Conservation (phyloP, 2,329 filamentous ascomycete species). For the Chaetoscypha palmicola region DNA sequence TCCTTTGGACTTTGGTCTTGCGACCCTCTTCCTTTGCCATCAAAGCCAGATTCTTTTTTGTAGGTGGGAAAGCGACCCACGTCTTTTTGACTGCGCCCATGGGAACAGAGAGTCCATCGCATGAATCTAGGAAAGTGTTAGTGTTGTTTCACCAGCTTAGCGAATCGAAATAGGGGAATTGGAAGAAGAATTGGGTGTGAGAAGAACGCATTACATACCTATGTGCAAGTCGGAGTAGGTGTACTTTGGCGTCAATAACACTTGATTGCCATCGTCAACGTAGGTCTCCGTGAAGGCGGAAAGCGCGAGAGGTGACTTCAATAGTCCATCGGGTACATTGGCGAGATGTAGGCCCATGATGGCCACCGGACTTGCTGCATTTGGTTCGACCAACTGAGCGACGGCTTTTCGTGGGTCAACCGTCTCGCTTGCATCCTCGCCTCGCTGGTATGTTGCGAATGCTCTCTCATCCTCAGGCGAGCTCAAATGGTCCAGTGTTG, state of each 20-base stretch:
- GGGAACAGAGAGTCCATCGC: constrained; percentile 10
- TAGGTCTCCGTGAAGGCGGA: constrained; percentile 5
- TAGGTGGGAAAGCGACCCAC: constrained; percentile 15
- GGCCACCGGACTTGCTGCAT: neutral
- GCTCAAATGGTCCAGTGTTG: constrained; percentile 4
- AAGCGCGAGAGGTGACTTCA: neutral
- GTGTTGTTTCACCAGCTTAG: neutral
- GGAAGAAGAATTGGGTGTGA: neutral
- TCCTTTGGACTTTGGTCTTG: constrained; percentile 5
- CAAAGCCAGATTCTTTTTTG: constrained; percentile 9
- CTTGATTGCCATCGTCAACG: constrained; percentile 6
- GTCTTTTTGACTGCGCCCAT: constrained; percentile 10
- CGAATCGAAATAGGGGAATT: too few species aligned
- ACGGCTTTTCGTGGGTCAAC: constrained; percentile 9
- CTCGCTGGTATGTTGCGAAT: constrained; percentile 5
- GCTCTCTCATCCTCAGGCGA: neutral
- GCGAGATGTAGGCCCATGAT: constrained; percentile 5
- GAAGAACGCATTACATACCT: constrained; percentile 8
- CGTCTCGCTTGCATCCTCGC: neutral
- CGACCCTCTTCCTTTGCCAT: constrained; percentile 7
- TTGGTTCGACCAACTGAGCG: constrained; percentile 9
- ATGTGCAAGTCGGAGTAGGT: constrained; percentile 12
- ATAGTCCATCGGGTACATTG: neutral
- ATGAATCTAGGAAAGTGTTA: constrained; percentile 2
- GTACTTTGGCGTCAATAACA: constrained; percentile 14